phyloP scores from a whole-genome alignment of 768 basidiomycete genomes.

The Termitomyces sp. region DNA sequence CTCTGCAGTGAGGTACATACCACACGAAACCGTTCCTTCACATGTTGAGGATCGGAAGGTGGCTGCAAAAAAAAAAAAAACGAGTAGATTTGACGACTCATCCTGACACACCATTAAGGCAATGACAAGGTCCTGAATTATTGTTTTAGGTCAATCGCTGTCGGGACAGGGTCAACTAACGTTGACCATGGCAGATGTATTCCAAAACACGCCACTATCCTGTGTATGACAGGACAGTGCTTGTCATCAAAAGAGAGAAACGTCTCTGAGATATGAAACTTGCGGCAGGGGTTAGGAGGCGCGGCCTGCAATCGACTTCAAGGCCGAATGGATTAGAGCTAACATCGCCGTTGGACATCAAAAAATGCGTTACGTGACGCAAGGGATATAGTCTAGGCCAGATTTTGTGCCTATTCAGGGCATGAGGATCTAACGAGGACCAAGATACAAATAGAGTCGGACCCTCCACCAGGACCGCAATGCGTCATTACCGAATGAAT shows the following conservation, averaged over 20 bases:
- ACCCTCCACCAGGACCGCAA: not conserved
- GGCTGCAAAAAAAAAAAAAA: not conserved
- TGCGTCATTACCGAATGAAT: not conserved
- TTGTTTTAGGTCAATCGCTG: not conserved
- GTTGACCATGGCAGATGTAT: not conserved
- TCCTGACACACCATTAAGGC: not conserved
- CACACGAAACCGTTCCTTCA: not conserved
- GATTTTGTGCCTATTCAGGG: not conserved
- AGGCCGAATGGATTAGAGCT: not conserved
- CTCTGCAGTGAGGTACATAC: not conserved
- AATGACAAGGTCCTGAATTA: not conserved
- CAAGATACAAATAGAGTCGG: not conserved
- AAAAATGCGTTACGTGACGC: not conserved
- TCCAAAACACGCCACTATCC: not conserved
- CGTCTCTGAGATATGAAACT: not conserved
- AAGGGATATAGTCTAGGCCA: not conserved
- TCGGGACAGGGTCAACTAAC: not conserved
- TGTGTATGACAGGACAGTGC: not conserved
- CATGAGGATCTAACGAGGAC: too few species aligned
- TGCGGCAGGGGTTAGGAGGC: not conserved
- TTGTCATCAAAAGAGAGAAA: not conserved
- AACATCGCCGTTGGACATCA: not conserved
- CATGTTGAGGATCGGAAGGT: not conserved
- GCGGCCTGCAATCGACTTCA: not conserved
- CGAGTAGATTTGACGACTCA: not conserved